Evolutionary conservation across 805 yeast genomes (phyloP), one percentile per base, ranked within the genome.

Genomic region (Cyberlindnera suaveolens): DNA sequence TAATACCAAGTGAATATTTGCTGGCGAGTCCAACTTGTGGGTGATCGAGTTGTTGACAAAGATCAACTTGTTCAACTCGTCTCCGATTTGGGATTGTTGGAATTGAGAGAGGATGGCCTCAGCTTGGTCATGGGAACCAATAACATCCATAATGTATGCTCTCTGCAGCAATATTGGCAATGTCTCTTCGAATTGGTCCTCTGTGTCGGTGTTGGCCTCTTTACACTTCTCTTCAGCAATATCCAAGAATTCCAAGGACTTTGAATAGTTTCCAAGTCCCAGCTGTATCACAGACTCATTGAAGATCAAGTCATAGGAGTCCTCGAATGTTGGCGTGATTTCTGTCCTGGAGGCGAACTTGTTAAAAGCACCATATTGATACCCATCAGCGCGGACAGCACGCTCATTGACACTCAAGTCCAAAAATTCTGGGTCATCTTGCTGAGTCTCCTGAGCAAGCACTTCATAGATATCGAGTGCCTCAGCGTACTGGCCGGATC

Each of bases 341-440:
- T 46, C 38, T 6, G 61, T 49, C 53, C 26, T 30, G 16, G 32
- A 16, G 20, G 26, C 29, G 46, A 50, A 33, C 30, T 34, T 41
- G 41, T 31, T 39, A 35, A 45, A 47, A 14, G 30, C 38, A 9
- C 49, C 57, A 11, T 42, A 13, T 11, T 51, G 48, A 26, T 61
- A 57, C 6, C 49, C 51, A 16, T 77, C 85, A 17, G 84, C 75
- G 19, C 80, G 62, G 11, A 80, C 78, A 3, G 90, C 88, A 46
- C 82, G 70, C 60, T 82, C 85, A 55, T 85, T 85, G 45, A 84
- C 79, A 27, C 75, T 64, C 44, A 85, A 62, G 60, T 85, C 95
- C 34, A 71, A 46, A 11, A 55, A 47, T 48, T 68, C 77, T 34
- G 60, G 58, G 34, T 63, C 66, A 4, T 52, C 50, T 3, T 65